A percentile compares a stretch with the other conserved stretches of the same genome.
These are phyloP conservation scores for Chamaecyparis obtusa DNA, from an alignment of 75 land plant genomes.

Conservation along the genomic window DNA sequence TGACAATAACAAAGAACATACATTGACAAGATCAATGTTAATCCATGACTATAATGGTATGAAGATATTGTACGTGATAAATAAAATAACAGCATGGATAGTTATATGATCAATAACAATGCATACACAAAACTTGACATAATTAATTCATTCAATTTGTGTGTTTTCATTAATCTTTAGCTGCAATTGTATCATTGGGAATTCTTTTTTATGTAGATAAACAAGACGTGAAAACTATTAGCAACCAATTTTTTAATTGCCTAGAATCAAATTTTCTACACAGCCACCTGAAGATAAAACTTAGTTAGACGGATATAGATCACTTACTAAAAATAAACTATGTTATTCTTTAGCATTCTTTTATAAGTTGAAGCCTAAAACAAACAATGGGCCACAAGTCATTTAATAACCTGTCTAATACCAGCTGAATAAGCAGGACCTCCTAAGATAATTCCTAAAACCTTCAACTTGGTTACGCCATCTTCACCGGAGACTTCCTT, in stretches of 20 bases:
- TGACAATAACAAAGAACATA: neutral
- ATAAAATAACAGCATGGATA: neutral
- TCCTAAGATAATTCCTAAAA: constrained; percentile 80
- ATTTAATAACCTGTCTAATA: constrained; percentile 75
- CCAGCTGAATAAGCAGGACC: constrained; percentile 95
- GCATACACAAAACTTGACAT: neutral
- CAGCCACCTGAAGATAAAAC: neutral
- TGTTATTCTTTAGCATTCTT: neutral
- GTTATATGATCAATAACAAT: neutral
- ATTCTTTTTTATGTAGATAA: neutral
- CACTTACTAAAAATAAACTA: neutral
- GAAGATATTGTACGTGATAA: neutral
- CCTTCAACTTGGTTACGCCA: constrained; percentile 63
- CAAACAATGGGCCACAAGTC: neutral
- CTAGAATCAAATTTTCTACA: neutral
- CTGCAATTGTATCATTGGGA: neutral
- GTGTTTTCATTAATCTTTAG: neutral
- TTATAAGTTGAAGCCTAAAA: neutral
- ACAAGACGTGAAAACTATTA: neutral
- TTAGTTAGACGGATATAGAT: neutral
- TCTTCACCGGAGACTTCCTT: constrained; percentile 63
- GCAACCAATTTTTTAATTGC: neutral
- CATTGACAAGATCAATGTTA: neutral
- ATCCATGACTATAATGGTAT: neutral
- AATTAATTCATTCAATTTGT: neutral